Percentiles rank a stretch among this genome's conserved stretches.
Evolutionary conservation across 176 grass and related monocot species (phyloP).

Genomic region (Musa acuminata): DNA sequence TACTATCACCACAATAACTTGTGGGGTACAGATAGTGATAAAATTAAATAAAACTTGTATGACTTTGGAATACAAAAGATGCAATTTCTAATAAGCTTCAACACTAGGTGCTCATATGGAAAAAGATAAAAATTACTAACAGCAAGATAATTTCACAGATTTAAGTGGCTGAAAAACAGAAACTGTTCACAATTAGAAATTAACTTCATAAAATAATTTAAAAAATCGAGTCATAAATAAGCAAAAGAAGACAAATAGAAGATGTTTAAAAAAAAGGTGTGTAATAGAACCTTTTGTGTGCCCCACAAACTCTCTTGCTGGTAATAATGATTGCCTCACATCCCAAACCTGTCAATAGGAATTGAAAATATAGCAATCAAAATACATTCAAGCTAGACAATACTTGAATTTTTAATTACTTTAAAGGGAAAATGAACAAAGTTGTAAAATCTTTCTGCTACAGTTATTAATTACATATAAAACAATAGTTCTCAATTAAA

Average conservation of each 20-base stretch:
- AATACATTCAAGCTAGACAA: neutral
- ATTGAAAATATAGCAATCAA: conserved; percentile 5
- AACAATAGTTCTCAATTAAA: neutral
- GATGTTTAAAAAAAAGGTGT: neutral
- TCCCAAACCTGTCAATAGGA: conserved; percentile 78
- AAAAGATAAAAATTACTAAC: no score
- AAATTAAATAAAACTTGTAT: neutral
- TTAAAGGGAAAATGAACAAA: neutral
- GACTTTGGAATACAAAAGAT: no score
- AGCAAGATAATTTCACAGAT: neutral
- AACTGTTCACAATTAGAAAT: no score
- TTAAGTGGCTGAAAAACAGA: no score
- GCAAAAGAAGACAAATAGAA: neutral
- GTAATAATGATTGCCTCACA: conserved; percentile 90
- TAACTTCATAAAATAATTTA: no score
- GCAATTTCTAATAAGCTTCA: neutral
- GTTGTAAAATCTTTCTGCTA: neutral
- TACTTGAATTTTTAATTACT: neutral
- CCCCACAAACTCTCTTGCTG: conserved; percentile 86
- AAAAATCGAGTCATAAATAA: neutral
- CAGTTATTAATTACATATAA: neutral
- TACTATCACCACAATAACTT: no score
- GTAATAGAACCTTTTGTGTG: conserved; percentile 71
- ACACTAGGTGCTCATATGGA: neutral
- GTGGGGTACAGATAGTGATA: no score